Base-by-base conservation (phyloP, 306 rosid species). In the Inga laurina region DNA sequence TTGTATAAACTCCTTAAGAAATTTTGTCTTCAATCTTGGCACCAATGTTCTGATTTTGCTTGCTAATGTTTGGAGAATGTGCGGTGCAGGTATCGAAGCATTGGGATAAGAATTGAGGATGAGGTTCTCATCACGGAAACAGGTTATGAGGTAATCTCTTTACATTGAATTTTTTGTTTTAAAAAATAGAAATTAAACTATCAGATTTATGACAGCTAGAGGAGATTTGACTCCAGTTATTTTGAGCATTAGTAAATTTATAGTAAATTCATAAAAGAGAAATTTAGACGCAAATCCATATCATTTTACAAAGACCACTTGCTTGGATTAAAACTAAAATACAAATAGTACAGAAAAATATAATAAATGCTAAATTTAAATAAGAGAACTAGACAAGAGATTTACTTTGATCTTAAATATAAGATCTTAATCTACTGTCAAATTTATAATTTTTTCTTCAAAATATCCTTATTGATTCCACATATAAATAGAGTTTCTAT, bases 81-180 rank as follows among this genome's bases (percentile, higher is more conserved):
- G 56, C 44, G 39, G 71, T 85, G 85, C 91, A 96, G 98, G 84
- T 92, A 86, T 79, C 87, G 32, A 79, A 97, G 98, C 86, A 90
- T 88, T 24, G 97, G 99, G 81, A 92, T 96, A 82, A 87, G 99
- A 72, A 96, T 96, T 27, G 99, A 96, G 87, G 99, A 93, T 87
- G 97, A 93, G 86, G 90, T 93, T 74, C 97, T 92, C 67, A 90
- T 96, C 82, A 93, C 97, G 5, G 99, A 92, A 65, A 89, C 97
- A n/a, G 98, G 99, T 66, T 88, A 88, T 30, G 99, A 92, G 97
- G 98, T 96, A 92, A 62, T 78, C 81, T 72, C 27, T 52, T 73
- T 48, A 11, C 35, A 11, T 24, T 24, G 19, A 34, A 2, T 66
- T 34, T 34, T 66, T 30, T 62, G 5, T 65, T 65, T 5, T 12